Conservation (phyloP, 768 basidiomycete species). For the Dacryopinax primogenitus region DNA sequence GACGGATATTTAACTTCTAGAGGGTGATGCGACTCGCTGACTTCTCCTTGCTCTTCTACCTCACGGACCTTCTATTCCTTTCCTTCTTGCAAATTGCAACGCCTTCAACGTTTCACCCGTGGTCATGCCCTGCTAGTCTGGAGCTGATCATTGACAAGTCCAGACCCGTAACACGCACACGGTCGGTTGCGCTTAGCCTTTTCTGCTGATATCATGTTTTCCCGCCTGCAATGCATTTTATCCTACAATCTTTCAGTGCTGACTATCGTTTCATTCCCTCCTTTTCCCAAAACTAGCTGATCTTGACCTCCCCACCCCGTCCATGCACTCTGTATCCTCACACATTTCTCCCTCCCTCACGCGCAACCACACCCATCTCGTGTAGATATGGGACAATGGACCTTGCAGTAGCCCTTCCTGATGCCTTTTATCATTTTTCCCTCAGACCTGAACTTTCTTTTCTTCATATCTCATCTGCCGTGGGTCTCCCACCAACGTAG, state of each 20-base stretch:
- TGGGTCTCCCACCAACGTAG: background rate
- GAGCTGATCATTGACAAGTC: background rate
- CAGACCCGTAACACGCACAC: constrained; percentile 8
- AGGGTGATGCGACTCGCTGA: background rate
- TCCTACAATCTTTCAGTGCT: background rate
- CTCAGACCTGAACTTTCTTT: constrained; percentile 1
- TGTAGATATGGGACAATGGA: background rate
- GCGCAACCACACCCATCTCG: background rate
- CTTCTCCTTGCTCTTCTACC: background rate
- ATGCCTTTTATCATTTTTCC: background rate
- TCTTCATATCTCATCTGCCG: background rate
- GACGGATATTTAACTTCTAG: background rate
- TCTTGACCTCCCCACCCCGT: background rate
- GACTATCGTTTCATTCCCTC: background rate
- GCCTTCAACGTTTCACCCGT: background rate
- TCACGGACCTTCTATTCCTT: constrained; percentile 6
- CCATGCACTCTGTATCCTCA: constrained; percentile 8
- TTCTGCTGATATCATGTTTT: background rate
- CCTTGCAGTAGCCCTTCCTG: background rate
- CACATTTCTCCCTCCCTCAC: background rate
- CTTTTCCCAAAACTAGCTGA: background rate
- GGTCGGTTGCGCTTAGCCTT: background rate
- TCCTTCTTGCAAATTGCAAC: constrained; percentile 2
- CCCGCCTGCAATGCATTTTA: background rate
- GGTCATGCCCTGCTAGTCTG: background rate